Evolutionary conservation across 1,284 basidiomycete genomes (phyloP).

Genomic region (Coniferiporia sulphurascens): DNA sequence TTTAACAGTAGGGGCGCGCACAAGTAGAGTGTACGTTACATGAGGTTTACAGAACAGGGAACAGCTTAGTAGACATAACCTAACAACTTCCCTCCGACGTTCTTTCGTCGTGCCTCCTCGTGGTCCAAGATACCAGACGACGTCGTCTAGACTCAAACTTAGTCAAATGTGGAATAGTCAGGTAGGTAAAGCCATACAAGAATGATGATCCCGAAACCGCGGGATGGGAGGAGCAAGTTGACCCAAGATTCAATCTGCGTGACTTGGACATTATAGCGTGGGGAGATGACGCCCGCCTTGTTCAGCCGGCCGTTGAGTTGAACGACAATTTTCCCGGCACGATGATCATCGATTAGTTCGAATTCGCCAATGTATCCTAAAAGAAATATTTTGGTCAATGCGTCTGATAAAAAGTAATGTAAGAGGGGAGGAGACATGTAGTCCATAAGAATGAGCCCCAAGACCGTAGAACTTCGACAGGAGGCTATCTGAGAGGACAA

Average conservation of each 20-base stretch:
- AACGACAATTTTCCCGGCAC: slow-evolving; percentile 96
- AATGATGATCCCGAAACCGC: slow-evolving; percentile 97
- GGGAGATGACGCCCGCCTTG: slow-evolving; percentile 98
- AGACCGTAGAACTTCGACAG: slow-evolving; percentile 34
- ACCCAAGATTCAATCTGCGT: slow-evolving; percentile 93
- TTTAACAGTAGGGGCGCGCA: too few species aligned
- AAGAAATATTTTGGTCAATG: slow-evolving; percentile 14
- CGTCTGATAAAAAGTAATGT: slow-evolving; percentile 18
- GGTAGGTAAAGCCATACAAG: slow-evolving; percentile 44
- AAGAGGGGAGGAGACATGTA: slow-evolving; percentile 32
- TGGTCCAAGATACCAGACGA: slow-evolving; percentile 99
- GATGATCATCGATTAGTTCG: slow-evolving; percentile 99
- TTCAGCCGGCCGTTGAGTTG: slow-evolving; percentile 98
- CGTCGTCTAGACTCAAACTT: slow-evolving; percentile 62
- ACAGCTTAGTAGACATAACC: slow-evolving; percentile 69
- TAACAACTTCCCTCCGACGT: slow-evolving; percentile 88
- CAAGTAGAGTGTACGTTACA: too few species aligned
- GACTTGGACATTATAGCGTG: slow-evolving; percentile 95
- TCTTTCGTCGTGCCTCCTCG: slow-evolving; percentile 98
- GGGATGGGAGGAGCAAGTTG: slow-evolving; percentile 87
- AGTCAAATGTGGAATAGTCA: slow-evolving; percentile 1
- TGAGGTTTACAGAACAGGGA: too few species aligned
- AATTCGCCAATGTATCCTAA: slow-evolving; percentile 99
- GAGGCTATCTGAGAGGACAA: slow-evolving; percentile 41
- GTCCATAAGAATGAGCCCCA: slow-evolving; percentile 52